Percentiles rank a stretch among this genome's conserved stretches.
phyloP scores from a whole-genome alignment of 257 asterid genomes.

The Hygrophila difformis region DNA sequence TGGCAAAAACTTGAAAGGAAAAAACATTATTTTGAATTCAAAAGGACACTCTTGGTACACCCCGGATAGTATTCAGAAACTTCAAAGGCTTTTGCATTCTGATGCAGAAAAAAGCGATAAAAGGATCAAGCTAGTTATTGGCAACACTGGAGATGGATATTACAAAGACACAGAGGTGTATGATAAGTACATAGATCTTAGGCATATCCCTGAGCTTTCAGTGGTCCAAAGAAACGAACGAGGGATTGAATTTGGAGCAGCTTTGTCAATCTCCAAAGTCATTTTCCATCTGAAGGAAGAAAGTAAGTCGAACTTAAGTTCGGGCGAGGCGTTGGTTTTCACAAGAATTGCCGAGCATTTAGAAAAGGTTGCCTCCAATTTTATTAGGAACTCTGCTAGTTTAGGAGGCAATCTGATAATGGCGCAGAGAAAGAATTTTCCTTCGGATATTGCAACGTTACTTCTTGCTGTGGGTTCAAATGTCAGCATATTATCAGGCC shows the following conservation, averaged over 20 bases:
- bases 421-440: slow-evolving; percentile 56
- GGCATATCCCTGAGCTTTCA: slow-evolving; percentile 41
- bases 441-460: slow-evolving; percentile 54
- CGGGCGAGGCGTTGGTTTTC: slow-evolving; percentile 21
- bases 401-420: slow-evolving; percentile 63
- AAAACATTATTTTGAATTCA: slow-evolving; percentile 18
- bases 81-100: slow-evolving; percentile 27
- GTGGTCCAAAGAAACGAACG: slow-evolving; percentile 22
- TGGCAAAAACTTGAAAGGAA: slow-evolving; percentile 21
- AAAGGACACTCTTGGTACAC: slow-evolving; percentile 35
- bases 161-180: slow-evolving; percentile 31
- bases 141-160: slow-evolving; percentile 51
- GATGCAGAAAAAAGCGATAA: slow-evolving; percentile 13
- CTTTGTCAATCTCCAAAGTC: slow-evolving; percentile 47
- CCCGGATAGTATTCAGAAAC: slow-evolving; percentile 36
- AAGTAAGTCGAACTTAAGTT: slow-evolving; percentile 7
- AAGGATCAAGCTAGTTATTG: slow-evolving; percentile 33
- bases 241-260: slow-evolving; percentile 54
- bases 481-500: slow-evolving; percentile 31
- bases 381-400: slow-evolving; percentile 55
- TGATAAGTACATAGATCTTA: slow-evolving; percentile 38
- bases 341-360: slow-evolving; percentile 43
- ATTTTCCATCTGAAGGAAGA: slow-evolving; percentile 30
- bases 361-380: slow-evolving; percentile 59
- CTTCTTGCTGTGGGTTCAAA: slow-evolving; percentile 47